phyloP scores from a whole-genome alignment of 495 filamentous ascomycete genomes.

The Daldinia concentrica region DNA sequence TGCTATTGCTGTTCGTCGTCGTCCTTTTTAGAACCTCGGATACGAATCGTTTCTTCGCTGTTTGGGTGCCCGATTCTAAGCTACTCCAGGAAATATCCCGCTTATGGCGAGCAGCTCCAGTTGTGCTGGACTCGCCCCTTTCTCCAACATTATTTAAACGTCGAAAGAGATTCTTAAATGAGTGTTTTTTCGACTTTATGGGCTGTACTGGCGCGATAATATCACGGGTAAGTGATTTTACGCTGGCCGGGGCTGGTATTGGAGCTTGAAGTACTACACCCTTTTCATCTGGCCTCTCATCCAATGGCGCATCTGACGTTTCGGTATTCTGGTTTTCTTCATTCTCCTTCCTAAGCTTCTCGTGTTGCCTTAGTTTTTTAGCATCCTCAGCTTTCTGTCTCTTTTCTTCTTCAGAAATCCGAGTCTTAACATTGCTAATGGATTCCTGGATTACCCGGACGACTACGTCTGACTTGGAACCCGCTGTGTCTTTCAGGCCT shows the following conservation, averaged over 20 bases:
- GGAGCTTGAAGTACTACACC: background rate
- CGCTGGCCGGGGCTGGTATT: background rate
- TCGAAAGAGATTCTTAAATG: slow-evolving; percentile 35
- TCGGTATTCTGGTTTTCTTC: slow-evolving; percentile 11
- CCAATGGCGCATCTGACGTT: slow-evolving; percentile 3
- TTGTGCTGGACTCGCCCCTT: slow-evolving; percentile 40
- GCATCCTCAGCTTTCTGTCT: slow-evolving; percentile 23
- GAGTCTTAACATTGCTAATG: slow-evolving; percentile 46
- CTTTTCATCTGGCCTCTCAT: slow-evolving; percentile 5
- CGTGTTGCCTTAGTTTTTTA: slow-evolving; percentile 20
- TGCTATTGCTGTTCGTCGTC: slow-evolving; percentile 24
- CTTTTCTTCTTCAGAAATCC: slow-evolving; percentile 44
- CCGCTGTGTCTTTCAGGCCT: slow-evolving; percentile 38
- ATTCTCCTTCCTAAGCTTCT: slow-evolving; percentile 26
- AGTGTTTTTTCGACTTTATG: slow-evolving; percentile 28
- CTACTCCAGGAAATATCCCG: slow-evolving; percentile 16
- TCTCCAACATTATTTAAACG: slow-evolving; percentile 30
- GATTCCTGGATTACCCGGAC: slow-evolving; percentile 44
- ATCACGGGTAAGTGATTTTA: background rate
- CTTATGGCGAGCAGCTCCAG: slow-evolving; percentile 38
- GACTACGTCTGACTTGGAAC: slow-evolving; percentile 43
- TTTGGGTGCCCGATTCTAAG: slow-evolving; percentile 13
- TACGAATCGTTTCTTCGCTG: slow-evolving; percentile 28
- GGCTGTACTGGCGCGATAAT: slow-evolving; percentile 10
- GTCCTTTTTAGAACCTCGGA: slow-evolving; percentile 31